Conservation (phyloP, 1,284 basidiomycete genomes). For the Sparassis latifolia region DNA sequence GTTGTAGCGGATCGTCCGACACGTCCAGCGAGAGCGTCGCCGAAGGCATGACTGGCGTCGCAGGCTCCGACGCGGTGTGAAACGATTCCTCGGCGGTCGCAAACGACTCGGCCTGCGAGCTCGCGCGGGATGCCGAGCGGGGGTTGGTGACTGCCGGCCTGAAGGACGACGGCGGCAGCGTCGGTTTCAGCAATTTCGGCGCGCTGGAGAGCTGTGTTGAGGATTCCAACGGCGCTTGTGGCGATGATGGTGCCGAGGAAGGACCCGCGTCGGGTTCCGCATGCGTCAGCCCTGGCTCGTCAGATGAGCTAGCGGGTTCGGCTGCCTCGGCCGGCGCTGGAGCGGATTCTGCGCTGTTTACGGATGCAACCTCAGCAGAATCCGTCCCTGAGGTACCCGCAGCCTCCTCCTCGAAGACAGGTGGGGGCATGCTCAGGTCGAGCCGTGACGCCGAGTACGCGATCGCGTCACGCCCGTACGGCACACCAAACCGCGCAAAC, state of each 20-base stretch:
- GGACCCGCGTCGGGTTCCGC: background rate
- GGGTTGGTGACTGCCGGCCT: slow-evolving; percentile 6
- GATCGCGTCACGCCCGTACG: slow-evolving; percentile 43
- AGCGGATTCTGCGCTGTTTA: background rate
- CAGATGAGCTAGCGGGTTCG: background rate
- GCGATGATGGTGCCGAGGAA: background rate
- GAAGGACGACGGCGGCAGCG: slow-evolving; percentile 24
- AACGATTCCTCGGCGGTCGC: slow-evolving; percentile 25
- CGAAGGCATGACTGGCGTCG: too few species aligned
- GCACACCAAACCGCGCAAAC: slow-evolving; percentile 42
- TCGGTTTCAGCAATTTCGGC: slow-evolving; percentile 4
- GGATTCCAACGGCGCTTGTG: slow-evolving; percentile 2
- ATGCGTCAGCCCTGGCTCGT: background rate
- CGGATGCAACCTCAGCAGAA: background rate
- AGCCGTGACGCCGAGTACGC: slow-evolving; percentile 33
- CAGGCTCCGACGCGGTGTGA: too few species aligned
- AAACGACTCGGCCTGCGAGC: slow-evolving; percentile 23
- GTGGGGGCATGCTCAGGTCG: slow-evolving; percentile 25
- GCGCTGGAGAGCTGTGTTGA: background rate
- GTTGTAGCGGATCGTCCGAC: too few species aligned
- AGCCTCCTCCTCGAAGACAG: slow-evolving; percentile 29
- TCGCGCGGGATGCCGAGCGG: slow-evolving; percentile 24
- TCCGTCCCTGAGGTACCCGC: slow-evolving; percentile 5
- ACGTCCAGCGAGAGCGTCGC: too few species aligned
- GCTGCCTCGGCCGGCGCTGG: background rate